Base-by-base conservation (phyloP, 257 asterid genomes). In the Ehretia macrophylla region DNA sequence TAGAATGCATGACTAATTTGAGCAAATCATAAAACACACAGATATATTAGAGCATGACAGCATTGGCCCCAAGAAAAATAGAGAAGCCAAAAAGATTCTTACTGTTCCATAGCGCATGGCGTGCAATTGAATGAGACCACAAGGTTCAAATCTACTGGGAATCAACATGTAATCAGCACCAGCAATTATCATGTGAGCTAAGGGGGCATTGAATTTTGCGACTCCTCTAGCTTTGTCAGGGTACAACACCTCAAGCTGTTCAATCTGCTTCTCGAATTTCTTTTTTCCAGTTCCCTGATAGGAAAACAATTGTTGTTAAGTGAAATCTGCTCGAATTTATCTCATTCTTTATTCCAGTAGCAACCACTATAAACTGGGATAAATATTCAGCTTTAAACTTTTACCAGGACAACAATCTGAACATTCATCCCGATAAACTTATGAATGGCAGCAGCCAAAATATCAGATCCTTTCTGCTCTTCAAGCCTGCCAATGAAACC, bases 21-120 rank as follows among this genome's bases (percentile, higher is more conserved):
- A 52, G 8, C 49, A 55, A 14, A 17, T 17, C 9, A 19, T 14
- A 42, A 17, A 12, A 11, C 1, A 18, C 1, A 18, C 12, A 19
- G 20, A 70, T n/a, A 8, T 39, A 47, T 46, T 19, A 35, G n/a
- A 11, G 12, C 13, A 59, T 46, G 19, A 17, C 5, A 32, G 32
- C n/a, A 59, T 53, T 35, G 53, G 23, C 16, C 9, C 14, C 10
- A 14, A 51, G 27, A 39, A n/a, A n/a, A n/a, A 49, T 37, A 11
- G 1, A 55, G 48, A 59, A 68, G 51, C 14, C 5, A 13, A 32
- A 5, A 59, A 49, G 51, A 48, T 39, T 58, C 95, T 66, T 76
- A 92, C 99, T 0, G 99, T 88, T 83, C 99, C 99, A 65, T 92
- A 92, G 66, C 96, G 84, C 99, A 92, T 92, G 63, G 97, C 99